phyloP scores from a whole-genome alignment of 2,329 filamentous ascomycete genomes.

The Fusarium sulawesiense region DNA sequence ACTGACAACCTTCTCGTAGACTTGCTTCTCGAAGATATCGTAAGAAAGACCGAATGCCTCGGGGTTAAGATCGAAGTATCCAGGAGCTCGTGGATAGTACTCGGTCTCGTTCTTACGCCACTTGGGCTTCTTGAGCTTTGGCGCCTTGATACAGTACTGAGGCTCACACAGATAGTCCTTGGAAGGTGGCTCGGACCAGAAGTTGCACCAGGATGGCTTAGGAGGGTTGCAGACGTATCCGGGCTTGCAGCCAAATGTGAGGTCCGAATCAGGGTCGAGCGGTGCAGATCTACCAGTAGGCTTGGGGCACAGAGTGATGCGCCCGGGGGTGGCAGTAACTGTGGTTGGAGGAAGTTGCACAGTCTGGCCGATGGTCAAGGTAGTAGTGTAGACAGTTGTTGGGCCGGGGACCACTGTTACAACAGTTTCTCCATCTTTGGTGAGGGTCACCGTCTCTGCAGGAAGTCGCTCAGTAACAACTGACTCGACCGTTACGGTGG shows the following conservation, averaged over 20 bases:
- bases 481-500: constrained; percentile 48
- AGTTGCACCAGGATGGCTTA: constrained; percentile 61
- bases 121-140: constrained; percentile 48
- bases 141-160: constrained; percentile 58
- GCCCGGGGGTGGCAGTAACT: constrained; percentile 44
- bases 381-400: constrained; percentile 49
- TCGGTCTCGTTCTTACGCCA: constrained; percentile 60
- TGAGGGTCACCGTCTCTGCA: constrained; percentile 49
- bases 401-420: constrained; percentile 46
- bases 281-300: constrained; percentile 54
- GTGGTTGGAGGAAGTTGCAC: constrained; percentile 47
- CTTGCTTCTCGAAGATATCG: constrained; percentile 66
- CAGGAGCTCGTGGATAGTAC: constrained; percentile 62
- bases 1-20: constrained; percentile 51
- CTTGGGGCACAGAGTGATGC: constrained; percentile 57
- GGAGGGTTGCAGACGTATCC: constrained; percentile 65
- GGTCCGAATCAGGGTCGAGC: constrained; percentile 54
- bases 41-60: constrained; percentile 71
- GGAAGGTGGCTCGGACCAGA: constrained; percentile 61
- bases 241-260: constrained; percentile 65
- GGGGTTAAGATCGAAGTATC: constrained; percentile 74
- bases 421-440: constrained; percentile 45
- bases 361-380: constrained; percentile 46
- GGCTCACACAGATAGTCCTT: constrained; percentile 61
- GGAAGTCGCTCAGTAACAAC: constrained; percentile 48